Base-by-base conservation (phyloP, 2,329 filamentous ascomycete genomes). In the Exophiala mesophila region DNA sequence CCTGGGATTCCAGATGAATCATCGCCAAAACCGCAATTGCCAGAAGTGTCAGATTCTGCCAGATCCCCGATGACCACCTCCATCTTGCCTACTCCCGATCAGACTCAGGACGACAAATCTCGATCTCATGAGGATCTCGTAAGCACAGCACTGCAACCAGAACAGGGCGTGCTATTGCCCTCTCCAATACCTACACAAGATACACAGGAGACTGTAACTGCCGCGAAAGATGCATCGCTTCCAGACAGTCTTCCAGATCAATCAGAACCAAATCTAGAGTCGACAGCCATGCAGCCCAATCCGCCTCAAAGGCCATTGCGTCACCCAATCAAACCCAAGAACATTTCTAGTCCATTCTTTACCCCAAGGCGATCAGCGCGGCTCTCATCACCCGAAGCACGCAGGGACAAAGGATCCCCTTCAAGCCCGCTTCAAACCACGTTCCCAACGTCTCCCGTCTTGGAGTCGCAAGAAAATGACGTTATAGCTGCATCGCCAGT, bases 261-360 rank as follows among this genome's bases (percentile, higher is more conserved):
- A n/a, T n/a, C n/a, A n/a, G n/a, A n/a, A n/a, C n/a, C n/a, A n/a
- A n/a, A n/a, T n/a, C n/a, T n/a, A n/a, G n/a, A n/a, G n/a, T n/a
- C n/a, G n/a, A n/a, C n/a, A n/a, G n/a, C n/a, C n/a, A n/a, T n/a
- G n/a, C n/a, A n/a, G n/a, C n/a, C n/a, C n/a, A n/a, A n/a, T n/a
- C n/a, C n/a, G n/a, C n/a, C n/a, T n/a, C n/a, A n/a, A n/a, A n/a
- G n/a, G n/a, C n/a, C n/a, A n/a, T n/a, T n/a, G n/a, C n/a, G n/a
- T n/a, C n/a, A n/a, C n/a, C n/a, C n/a, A n/a, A 26, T 26, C 23
- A 26, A 26, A 26, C 18, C 49, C n/a, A 35, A 29, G 16, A 41
- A 43, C 26, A 32, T 54, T 9, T 50, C 44, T n/a, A 55, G 51
- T 29, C 51, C 47, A 12, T 54, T 50, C 33, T 54, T 55, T 28